Base-by-base conservation (phyloP, 1,284 basidiomycete species). In the Malassezia equina region DNA sequence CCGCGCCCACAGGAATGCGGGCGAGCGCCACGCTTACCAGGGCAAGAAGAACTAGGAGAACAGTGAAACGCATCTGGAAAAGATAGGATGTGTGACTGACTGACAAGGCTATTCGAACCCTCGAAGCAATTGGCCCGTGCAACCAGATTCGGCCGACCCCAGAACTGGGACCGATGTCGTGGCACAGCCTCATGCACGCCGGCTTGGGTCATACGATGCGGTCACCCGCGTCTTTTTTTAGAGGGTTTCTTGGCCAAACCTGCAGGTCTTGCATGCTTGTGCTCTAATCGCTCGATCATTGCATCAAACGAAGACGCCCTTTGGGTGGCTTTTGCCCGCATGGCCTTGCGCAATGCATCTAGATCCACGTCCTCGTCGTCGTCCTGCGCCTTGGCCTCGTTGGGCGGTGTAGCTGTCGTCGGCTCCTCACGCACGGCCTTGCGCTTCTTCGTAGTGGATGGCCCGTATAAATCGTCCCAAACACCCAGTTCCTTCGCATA, bases 401-500 rank as follows among this genome's bases (percentile, higher is more conserved):
- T 21, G 17, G 32, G 28, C 13, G 40, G 15, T 17, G 40, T 19
- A 1, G 42, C 5, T 27, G 42, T 4, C n/a, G 21, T 32, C 1
- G 47, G 9, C 39, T 44, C 36, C 43, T 31, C 29, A 50, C 39
- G 23, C 24, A 39, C 17, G 15, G 31, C 11, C 21, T 59, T 42
- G 33, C 11, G 46, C 28, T 40, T 58, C 47, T 63, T 66, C 2
- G 19, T 19, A 19, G 21, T 8, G 36, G n/a, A 24, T 27, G 25
- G 2, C 13, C 71, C 71, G 24, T 67, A 75, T 2, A 75, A 50
- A 24, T 69, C 62, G 40, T 75, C 72, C 63, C 65, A 73, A 1
- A 75, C 69, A 42, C 72, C 71, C 9, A 75, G 58, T 58, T 69
- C 65, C 23, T 61, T 61, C 4, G 69, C 69, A 9, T 68, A 58